Conservation (phyloP, 2,329 filamentous ascomycete species). For the Claviceps africana region DNA sequence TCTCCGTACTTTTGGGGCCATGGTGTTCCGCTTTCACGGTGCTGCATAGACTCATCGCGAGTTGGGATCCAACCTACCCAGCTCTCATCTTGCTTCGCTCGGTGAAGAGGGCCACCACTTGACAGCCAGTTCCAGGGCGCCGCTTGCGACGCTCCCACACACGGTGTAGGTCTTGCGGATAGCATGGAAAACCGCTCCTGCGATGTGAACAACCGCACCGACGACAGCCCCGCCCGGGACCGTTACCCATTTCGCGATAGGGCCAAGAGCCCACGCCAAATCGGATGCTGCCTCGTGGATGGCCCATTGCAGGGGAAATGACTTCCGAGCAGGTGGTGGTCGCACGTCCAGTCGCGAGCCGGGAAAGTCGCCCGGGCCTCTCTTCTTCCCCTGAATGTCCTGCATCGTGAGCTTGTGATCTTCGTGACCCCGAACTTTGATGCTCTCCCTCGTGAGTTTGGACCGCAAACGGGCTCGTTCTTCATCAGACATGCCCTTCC, state of each 20-base stretch:
- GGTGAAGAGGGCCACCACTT: background rate
- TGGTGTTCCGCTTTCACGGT: no score
- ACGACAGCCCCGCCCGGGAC: background rate
- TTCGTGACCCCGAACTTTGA: constrained; percentile 14
- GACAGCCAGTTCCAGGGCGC: background rate
- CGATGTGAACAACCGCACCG: background rate
- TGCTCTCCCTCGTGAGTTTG: constrained; percentile 15
- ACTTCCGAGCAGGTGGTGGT: constrained; percentile 9
- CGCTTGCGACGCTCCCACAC: background rate
- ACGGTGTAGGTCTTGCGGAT: background rate
- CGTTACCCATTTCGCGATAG: constrained; percentile 8
- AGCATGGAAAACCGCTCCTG: background rate
- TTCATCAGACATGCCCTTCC: constrained; percentile 29
- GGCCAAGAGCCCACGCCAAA: constrained; percentile 9
- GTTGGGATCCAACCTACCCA: background rate
- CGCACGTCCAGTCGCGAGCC: constrained; percentile 13
- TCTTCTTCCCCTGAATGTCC: constrained; percentile 12
- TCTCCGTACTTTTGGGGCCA: no score
- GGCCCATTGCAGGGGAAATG: constrained; percentile 13
- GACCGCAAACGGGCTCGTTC: constrained; percentile 12
- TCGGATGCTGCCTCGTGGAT: constrained; percentile 9
- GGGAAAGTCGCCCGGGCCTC: constrained; percentile 13
- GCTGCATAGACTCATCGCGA: no score
- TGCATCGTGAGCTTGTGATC: constrained; percentile 15
- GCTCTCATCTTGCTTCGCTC: no score